Percentiles rank a stretch among this genome's conserved stretches.
phyloP scores from a whole-genome alignment of 345 rosid species.

The Cardamine occulta region DNA sequence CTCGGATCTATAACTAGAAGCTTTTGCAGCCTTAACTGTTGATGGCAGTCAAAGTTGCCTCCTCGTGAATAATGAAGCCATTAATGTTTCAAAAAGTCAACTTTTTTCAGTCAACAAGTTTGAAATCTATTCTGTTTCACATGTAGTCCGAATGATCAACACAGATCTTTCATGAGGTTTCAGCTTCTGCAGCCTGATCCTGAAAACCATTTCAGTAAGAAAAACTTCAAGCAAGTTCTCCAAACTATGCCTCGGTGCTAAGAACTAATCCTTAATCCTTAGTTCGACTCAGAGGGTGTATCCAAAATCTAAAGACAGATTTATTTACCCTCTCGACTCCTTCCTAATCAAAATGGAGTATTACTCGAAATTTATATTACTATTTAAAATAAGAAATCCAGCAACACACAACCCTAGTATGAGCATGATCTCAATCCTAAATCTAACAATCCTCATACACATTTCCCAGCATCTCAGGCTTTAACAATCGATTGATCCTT shows the following conservation, averaged over 20 bases:
- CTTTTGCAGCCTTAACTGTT: not conserved
- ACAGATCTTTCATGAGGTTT: not conserved
- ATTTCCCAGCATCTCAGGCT: not conserved
- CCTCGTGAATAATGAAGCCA: not conserved
- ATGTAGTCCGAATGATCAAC: not conserved
- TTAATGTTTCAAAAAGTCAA: conserved; percentile 10
- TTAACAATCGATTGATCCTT: conserved; percentile 3
- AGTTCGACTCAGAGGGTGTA: too few relatives aligned
- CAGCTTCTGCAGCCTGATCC: not conserved
- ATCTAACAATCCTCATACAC: not conserved
- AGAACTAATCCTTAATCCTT: not conserved
- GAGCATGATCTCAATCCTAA: too few relatives aligned
- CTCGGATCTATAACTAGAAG: not conserved
- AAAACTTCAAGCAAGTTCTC: not conserved
- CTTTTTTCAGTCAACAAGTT: not conserved
- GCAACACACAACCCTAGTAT: too few relatives aligned
- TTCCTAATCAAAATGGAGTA: too few relatives aligned
- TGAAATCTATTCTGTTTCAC: not conserved
- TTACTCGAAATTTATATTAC: not conserved
- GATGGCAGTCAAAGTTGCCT: conserved; percentile 6
- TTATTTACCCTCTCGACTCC: not conserved
- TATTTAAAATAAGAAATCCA: not conserved
- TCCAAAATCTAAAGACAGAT: not conserved
- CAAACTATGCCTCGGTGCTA: too few relatives aligned
- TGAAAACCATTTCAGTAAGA: too few relatives aligned